phyloP scores from a whole-genome alignment of 108 stramenopile genomes.

The Skeletonema potamos region DNA sequence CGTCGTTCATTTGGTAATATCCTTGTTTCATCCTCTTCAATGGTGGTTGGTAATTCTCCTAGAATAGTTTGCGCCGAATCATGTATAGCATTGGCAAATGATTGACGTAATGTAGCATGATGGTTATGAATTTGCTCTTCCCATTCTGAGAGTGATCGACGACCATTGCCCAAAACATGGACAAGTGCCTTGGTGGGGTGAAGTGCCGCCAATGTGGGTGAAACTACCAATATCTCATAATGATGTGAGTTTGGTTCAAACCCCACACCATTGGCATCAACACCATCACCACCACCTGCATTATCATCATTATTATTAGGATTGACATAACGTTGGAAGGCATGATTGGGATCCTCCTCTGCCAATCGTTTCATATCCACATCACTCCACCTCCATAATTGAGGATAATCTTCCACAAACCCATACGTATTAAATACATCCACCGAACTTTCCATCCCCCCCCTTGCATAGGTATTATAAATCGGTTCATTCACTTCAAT shows the following conservation, averaged over 20 bases:
- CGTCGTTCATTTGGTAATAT: conserved; percentile 15
- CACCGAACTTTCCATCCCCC: conserved; percentile 25
- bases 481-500: conserved; percentile 30
- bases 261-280: not conserved
- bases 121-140: conserved; percentile 15
- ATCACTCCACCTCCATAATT: conserved; percentile 47
- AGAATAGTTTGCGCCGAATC: conserved; percentile 23
- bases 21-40: conserved; percentile 33
- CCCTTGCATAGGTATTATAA: conserved; percentile 39
- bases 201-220: conserved; percentile 29
- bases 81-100: conserved; percentile 22
- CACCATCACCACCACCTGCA: no score
- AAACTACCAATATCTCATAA: conserved; percentile 38
- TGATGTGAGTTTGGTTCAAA: conserved; percentile 31
- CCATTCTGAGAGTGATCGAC: conserved; percentile 36
- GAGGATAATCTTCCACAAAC: conserved; percentile 50
- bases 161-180: conserved; percentile 24
- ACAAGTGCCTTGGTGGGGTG: conserved; percentile 33
- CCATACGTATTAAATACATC: conserved; percentile 42
- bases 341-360: conserved; percentile 16
- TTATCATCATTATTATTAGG: not conserved
- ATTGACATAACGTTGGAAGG: conserved; percentile 15
- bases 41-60: conserved; percentile 26
- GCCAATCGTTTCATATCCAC: not conserved
- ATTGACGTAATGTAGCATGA: conserved; percentile 19